Conservation (phyloP, 2,329 filamentous ascomycete genomes). For the Amylocarpus encephaloides region DNA sequence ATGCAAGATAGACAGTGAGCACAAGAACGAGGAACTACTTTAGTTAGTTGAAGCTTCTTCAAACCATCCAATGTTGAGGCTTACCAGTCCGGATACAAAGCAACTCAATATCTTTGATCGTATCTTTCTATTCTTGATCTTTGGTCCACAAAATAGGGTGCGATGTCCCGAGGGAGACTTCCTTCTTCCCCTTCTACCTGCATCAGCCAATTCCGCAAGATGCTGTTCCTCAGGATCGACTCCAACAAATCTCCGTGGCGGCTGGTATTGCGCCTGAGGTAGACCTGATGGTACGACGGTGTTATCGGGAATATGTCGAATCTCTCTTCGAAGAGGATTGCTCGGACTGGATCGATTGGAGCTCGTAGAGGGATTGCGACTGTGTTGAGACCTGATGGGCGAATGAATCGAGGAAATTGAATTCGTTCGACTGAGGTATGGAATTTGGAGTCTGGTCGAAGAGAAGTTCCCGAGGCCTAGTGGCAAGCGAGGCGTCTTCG, state of each 20-base stretch:
- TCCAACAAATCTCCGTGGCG: constrained; percentile 31
- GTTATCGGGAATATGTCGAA: neutral
- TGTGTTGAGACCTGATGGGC: constrained; percentile 15
- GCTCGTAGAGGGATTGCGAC: constrained; percentile 14
- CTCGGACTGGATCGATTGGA: constrained; percentile 11
- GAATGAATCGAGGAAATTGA: constrained; percentile 32
- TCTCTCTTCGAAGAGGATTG: constrained; percentile 5
- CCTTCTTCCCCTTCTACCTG: constrained; percentile 35
- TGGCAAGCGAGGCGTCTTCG: constrained; percentile 42
- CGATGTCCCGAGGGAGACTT: constrained; percentile 25
- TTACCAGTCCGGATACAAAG: constrained; percentile 52
- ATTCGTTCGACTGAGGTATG: constrained; percentile 37
- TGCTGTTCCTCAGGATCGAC: constrained; percentile 45
- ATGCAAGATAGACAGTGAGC: constrained; percentile 48
- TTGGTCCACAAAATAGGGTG: constrained; percentile 37
- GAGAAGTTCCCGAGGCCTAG: constrained; percentile 36
- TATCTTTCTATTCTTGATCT: constrained; percentile 47
- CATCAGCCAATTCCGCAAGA: constrained; percentile 40
- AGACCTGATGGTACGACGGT: constrained; percentile 10
- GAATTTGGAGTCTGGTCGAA: constrained; percentile 38
- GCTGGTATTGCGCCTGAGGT: constrained; percentile 11
- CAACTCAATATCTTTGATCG: constrained; percentile 52
- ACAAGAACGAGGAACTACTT: constrained; percentile 24
- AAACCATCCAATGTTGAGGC: neutral
- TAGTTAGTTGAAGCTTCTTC: constrained; percentile 6